A percentile compares a stretch with the other conserved stretches of the same genome.
phyloP scores from a whole-genome alignment of 768 basidiomycete species.

The Porphyrellus cyaneotinctus region DNA sequence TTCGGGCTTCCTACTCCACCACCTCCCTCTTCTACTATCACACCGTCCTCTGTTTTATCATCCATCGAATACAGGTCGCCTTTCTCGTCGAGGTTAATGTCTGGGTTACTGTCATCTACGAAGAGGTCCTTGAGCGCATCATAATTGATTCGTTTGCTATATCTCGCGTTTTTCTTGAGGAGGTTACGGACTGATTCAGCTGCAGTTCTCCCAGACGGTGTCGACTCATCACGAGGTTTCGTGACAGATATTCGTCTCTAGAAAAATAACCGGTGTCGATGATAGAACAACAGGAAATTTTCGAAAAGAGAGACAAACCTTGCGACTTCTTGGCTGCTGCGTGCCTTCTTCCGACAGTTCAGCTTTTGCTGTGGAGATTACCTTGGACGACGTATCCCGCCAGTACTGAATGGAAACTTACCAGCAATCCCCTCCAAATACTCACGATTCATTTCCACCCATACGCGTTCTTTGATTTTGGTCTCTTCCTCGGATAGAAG shows the following conservation, averaged over 20 bases:
- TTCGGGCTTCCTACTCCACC: slow-evolving; percentile 30
- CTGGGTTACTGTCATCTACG: slow-evolving; percentile 35
- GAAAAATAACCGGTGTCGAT: slow-evolving; percentile 7
- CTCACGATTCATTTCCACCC: slow-evolving; percentile 91
- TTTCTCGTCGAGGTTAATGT: slow-evolving; percentile 37
- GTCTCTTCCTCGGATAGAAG: slow-evolving; percentile 77
- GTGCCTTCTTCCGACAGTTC: slow-evolving; percentile 45
- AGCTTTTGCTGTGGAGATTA: slow-evolving; percentile 58
- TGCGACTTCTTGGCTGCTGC: slow-evolving; percentile 56
- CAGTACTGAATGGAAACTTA: slow-evolving; percentile 9
- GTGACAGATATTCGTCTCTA: slow-evolving; percentile 66
- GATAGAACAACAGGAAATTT: slow-evolving; percentile 1
- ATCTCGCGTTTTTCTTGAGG: slow-evolving; percentile 80
- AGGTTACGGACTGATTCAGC: slow-evolving; percentile 42
- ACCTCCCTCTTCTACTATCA: slow-evolving; percentile 38
- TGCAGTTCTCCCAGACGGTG: slow-evolving; percentile 38
- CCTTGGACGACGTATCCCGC: slow-evolving; percentile 40
- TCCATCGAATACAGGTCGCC: slow-evolving; percentile 53
- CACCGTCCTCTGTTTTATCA: slow-evolving; percentile 42
- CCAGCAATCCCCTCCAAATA: slow-evolving; percentile 87
- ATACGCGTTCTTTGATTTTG: slow-evolving; percentile 82
- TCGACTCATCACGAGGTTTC: slow-evolving; percentile 71
- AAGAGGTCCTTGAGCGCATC: slow-evolving; percentile 82
- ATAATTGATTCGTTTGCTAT: slow-evolving; percentile 93
- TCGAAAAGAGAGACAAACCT: slow-evolving; percentile 58